Conservation (phyloP, 2,329 filamentous ascomycete species). For the Aureobasidium vineae region DNA sequence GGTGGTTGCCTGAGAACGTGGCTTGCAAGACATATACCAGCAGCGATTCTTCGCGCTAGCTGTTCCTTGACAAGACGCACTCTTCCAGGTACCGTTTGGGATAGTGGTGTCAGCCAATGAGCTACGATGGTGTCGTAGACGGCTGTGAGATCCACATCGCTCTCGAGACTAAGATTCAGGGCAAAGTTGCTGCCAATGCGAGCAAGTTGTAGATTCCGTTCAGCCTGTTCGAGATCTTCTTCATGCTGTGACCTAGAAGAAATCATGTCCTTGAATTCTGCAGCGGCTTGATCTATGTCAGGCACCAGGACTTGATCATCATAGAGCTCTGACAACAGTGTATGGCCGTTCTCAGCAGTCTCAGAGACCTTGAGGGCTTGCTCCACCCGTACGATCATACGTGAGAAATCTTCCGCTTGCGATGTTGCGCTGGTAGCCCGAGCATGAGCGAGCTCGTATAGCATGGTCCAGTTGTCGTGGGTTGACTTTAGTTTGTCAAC, state of each 20-base stretch:
- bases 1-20: constrained; percentile 27
- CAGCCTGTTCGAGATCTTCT: not conserved
- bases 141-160: constrained; percentile 10
- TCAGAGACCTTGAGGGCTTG: not conserved
- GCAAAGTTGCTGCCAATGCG: constrained; percentile 14
- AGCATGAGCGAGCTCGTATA: constrained; percentile 26
- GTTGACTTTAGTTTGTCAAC: not conserved
- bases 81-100: constrained; percentile 31
- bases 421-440: not conserved
- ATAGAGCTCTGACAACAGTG: constrained; percentile 15
- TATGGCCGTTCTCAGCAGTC: not conserved
- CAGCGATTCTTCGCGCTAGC: constrained; percentile 35
- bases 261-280: constrained; percentile 27
- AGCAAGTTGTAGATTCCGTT: constrained; percentile 17
- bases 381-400: not conserved
- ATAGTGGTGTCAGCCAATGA: constrained; percentile 33
- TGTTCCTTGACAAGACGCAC: constrained; percentile 37
- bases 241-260: not conserved
- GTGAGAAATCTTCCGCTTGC: constrained; percentile 6
- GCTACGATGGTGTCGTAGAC: constrained; percentile 33
- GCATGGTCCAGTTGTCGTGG: constrained; percentile 6
- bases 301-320: constrained; percentile 26
- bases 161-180: constrained; percentile 17
- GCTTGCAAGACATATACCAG: constrained; percentile 42
- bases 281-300: constrained; percentile 29